Base-by-base conservation (phyloP, 805 yeast species). In the Lipomyces japonicus region DNA sequence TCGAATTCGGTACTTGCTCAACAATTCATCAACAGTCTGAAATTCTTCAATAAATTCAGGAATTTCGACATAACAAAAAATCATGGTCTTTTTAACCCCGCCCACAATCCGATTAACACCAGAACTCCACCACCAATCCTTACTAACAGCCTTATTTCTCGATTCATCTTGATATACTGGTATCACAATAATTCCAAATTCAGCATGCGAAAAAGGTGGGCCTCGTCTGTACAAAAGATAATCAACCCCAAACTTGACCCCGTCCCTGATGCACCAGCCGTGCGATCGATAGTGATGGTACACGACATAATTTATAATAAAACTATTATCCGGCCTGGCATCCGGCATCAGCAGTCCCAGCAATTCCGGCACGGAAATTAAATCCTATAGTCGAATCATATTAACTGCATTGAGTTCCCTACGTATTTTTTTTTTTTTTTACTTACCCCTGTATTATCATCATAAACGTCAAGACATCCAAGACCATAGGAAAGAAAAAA, bases 131-230 rank as follows among this genome's bases (percentile, higher is more conserved):
- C 72, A 74, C 76, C 79, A 80, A 51, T 67, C 73, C 31, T 63
- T 67, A 0, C 67, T 46, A 7, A 47, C 58, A 1, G 55, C 57
- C 25, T 46, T 43, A 48, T 68, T 68, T 30, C 64, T 53, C 0
- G 62, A 59, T 6, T 64, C 71, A 10, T 60, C 60, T 9, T 38
- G 18, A 39, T 66, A 66, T 39, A 70, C 67, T 1, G 77, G 73
- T 24, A 79, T 51, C 4, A 85, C 70, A 40, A 77, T 63, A 2
- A 87, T 70, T 4, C 91, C 86, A 65, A 79, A 86, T 64, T 89
- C 95, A 0, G 98, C 97, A 65, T 93, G 99, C 44, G 84, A 80
- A 65, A 90, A 88, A 1, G 97, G 97, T 6, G 97, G 98, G 0
- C 99, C 99, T 50, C 91, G 73, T 46, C 83, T 80, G 66, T 93